Base-by-base conservation (phyloP, 768 basidiomycete species). In the Rhodotorula kratochvilovae region DNA sequence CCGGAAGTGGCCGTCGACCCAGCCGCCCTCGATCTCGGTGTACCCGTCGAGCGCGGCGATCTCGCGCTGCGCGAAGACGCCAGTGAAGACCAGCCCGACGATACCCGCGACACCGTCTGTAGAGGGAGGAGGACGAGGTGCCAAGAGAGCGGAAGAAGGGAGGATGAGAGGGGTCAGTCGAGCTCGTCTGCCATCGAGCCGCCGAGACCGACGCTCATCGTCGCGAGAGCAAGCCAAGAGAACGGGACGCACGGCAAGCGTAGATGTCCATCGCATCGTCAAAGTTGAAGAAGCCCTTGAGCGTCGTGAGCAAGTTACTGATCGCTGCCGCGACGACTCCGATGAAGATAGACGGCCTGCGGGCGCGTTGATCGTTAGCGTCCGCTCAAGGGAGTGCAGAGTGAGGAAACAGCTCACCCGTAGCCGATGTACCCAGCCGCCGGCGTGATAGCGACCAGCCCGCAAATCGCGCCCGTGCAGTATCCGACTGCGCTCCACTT, bases 401-500 rank as follows among this genome's bases (percentile, higher is more conserved):
- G 29, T 3, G 53, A 33, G 31, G 27, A 31, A 19, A 29, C 11
- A 51, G 50, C 29, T 12, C 57, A 58, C 57, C 36, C 87, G 86
- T 78, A 43, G n/a, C 74, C 70, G 54, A 76, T 80, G 72, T 77
- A 82, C 2, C 82, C 82, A 50, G 82, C 82, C n/a, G 82, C 82
- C 21, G 82, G 82, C 39, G 82, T 82, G 70, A 93, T 92, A 42
- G 90, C 90, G 29, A 95, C 92, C 5, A 93, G 86, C 54, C 92
- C 95, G 15, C 88, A 84, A 68, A 97, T 91, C 45, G 92, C 91
- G 29, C 95, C 95, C 5, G 93, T 92, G 81, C 95, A 98, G 82
- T 95, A 95, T 13, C 93, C 92, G 70, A 97, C 91, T 2, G 87
- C 89, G 61, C 87, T 88, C 93, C 92, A 96, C 79, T 96, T 95